phyloP scores from a whole-genome alignment of 2,329 filamentous ascomycete genomes.

The Ilyonectria robusta region DNA sequence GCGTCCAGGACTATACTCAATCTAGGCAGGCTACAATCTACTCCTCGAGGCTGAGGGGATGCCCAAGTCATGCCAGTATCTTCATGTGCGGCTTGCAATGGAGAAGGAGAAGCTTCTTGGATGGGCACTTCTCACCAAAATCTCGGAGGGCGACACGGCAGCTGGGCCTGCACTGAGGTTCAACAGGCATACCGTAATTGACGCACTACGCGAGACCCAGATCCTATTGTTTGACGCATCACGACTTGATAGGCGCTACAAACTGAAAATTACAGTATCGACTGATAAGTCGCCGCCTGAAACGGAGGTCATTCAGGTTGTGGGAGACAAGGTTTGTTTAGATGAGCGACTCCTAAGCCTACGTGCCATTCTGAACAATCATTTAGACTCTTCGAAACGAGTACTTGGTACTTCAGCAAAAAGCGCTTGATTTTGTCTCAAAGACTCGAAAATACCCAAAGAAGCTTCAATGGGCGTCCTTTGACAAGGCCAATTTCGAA shows the following conservation, averaged over 20 bases:
- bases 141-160: neutral
- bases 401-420: neutral
- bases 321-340: neutral
- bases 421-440: neutral
- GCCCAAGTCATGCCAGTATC: neutral
- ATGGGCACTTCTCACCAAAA: conserved; percentile 6
- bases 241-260: neutral
- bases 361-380: neutral
- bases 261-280: neutral
- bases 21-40: neutral
- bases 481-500: conserved; percentile 6
- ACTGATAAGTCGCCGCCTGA: neutral
- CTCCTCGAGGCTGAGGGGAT: conserved; percentile 3
- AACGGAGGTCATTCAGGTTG: neutral
- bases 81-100: conserved; percentile 1
- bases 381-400: neutral
- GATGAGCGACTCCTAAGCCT: neutral
- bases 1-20: neutral
- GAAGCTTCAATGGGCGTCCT: conserved; percentile 6
- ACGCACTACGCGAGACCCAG: neutral
- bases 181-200: neutral
- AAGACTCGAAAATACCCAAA: conserved; percentile 10
- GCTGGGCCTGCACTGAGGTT: neutral
- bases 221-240: neutral
- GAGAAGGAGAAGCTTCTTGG: conserved; percentile 8